Evolutionary conservation across 225 moss, liverwort and hornwort genomes (phyloP), one percentile per base, ranked within the genome.

Genomic region (Polytrichum commune): DNA sequence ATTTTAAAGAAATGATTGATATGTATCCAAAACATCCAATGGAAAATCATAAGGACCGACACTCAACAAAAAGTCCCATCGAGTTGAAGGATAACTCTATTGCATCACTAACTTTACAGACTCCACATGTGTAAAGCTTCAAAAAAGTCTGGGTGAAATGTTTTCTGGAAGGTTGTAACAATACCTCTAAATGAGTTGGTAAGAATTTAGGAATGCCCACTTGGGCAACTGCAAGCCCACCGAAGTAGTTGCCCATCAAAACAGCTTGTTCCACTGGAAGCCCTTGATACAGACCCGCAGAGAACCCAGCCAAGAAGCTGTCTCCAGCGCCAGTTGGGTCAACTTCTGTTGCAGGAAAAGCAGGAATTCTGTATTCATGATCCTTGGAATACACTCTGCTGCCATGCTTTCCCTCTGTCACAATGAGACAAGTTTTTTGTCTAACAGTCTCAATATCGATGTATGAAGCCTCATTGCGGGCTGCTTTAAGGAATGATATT

Each of bases 281-380:
- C 22, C 98, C 94, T 76, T 86, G 85, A 73, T 85, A 89, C 53
- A 98, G 80, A 22, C 94, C 98, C 58, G 95, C 94, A 69, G 94
- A 91, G 58, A 98, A 95, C 18, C 98, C 98, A 55, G 98, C 95
- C 85, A 98, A 76, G 75, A 98, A 95, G 78, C 94, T 90, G 72
- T 98, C 98, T 66, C 98, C 95, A 58, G 98, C 98, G 70, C 98
- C 98, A 6, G 98, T 98, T 4, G 92, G 90, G 74, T 98, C 98
- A 53, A 98, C 84, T 78, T 95, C 95, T 28, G 74, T 87, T 23
- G 91, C 95, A 74, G 85, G 83, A 75, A 95, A 95, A 16, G 98
- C 85, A 76, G 95, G 95, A 62, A 95, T 91, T 61, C 81, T 80
- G 74, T 88, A 95, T 71, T 98, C 98, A 57, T 63, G 65, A 24